Conservation (phyloP, 352 stramenopile species). For the Phytophthora kernoviae region DNA sequence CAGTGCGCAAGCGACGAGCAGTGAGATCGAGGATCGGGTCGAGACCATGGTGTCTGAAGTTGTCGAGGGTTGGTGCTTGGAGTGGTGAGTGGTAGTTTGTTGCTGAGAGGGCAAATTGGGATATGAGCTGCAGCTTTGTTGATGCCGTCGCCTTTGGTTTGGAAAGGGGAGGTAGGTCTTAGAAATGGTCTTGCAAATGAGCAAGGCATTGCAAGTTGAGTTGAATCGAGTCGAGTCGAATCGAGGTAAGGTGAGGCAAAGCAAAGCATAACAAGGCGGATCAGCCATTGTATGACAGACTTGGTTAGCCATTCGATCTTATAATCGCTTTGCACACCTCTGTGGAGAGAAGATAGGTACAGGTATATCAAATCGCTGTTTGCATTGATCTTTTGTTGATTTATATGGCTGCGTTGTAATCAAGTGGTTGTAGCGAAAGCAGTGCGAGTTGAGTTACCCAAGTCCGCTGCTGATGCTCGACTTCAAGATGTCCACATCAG, state of each 20-base stretch:
- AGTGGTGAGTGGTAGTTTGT: constrained; percentile 2
- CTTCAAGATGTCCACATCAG: no score
- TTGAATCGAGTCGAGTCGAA: no score
- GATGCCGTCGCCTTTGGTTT: not conserved
- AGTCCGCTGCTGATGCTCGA: no score
- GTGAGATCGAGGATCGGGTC: constrained; percentile 1
- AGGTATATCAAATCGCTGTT: not conserved
- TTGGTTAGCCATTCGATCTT: no score
- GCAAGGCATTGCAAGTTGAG: no score
- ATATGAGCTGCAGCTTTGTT: constrained; percentile 1
- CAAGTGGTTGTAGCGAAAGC: not conserved
- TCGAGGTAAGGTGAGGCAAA: no score
- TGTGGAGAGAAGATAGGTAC: no score
- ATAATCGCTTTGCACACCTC: no score
- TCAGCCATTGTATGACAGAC: no score
- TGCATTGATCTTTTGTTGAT: constrained; percentile 2
- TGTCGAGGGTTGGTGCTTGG: not conserved
- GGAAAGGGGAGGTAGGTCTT: no score
- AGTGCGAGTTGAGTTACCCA: no score
- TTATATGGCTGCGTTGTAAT: not conserved
- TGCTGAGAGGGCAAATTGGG: constrained; percentile 7
- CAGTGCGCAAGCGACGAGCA: not conserved
- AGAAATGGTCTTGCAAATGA: not conserved
- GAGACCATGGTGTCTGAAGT: constrained; percentile 7
- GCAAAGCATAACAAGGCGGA: no score